phyloP scores from a whole-genome alignment of 148 eudicot species.

The Pouteria glomerata region DNA sequence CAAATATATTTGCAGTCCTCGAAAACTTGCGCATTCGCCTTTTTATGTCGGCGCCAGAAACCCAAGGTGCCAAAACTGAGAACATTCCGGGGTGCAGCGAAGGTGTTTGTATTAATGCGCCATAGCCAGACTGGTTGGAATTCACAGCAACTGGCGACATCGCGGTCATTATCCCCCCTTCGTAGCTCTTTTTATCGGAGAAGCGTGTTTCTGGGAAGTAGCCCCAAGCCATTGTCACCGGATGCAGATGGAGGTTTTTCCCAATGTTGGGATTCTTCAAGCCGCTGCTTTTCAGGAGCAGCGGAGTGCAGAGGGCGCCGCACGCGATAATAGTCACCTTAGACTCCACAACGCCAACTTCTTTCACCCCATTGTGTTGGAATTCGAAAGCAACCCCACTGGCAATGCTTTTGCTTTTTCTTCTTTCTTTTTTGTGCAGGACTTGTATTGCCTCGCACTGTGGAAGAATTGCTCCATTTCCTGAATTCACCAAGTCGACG shows the following conservation, averaged over 20 bases:
- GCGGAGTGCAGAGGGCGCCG: constrained; percentile 68
- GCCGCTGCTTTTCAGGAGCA: constrained; percentile 47
- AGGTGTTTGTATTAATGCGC: constrained; percentile 65
- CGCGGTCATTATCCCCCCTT: constrained; percentile 72
- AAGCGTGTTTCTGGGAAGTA: constrained; percentile 38
- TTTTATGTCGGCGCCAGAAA: constrained; percentile 45
- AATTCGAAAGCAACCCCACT: constrained; percentile 47
- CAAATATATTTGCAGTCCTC: constrained; percentile 60
- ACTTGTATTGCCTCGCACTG: constrained; percentile 43
- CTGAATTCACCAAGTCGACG: constrained; percentile 53
- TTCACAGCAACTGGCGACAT: constrained; percentile 48
- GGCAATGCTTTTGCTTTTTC: constrained; percentile 25
- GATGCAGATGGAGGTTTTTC: constrained; percentile 59
- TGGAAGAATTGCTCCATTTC: constrained; percentile 50
- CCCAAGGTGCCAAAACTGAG: constrained; percentile 57
- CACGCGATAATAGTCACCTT: constrained; percentile 53
- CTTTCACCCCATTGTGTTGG: constrained; percentile 21
- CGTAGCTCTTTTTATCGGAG: constrained; percentile 48
- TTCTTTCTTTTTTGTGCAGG: constrained; percentile 19
- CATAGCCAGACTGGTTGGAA: constrained; percentile 33
- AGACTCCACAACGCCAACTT: constrained; percentile 42
- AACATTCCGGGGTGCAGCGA: constrained; percentile 68
- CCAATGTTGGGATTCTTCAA: constrained; percentile 62
- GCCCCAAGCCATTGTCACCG: constrained; percentile 76
- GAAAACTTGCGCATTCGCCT: constrained; percentile 54